Percentiles rank a stretch among this genome's conserved stretches.
These are phyloP conservation scores for Spatholobus suberectus DNA, from an alignment of 306 rosid species.

Conservation along the genomic window DNA sequence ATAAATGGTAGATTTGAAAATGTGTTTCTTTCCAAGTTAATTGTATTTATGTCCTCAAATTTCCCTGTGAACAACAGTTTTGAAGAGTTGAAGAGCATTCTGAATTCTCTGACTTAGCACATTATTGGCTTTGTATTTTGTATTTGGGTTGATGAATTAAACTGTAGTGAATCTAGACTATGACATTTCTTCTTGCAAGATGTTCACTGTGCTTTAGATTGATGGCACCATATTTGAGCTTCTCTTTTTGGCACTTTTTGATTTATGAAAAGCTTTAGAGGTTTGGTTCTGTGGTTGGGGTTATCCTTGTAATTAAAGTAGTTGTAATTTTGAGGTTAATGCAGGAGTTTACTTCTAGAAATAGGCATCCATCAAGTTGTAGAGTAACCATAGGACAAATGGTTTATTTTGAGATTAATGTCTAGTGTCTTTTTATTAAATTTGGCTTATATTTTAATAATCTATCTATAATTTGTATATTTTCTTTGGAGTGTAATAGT, in stretches of 20 bases:
- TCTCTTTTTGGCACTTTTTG: background rate
- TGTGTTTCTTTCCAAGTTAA: no score
- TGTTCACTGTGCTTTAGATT: conserved; percentile 18
- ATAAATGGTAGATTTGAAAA: no score
- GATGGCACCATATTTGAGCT: background rate
- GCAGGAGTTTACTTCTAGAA: background rate
- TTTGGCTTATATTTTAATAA: background rate
- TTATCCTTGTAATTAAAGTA: background rate
- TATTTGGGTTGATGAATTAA: background rate
- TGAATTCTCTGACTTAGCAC: no score
- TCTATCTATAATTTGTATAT: background rate
- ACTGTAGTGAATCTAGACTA: background rate
- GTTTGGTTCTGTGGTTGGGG: background rate
- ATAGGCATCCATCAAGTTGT: background rate
- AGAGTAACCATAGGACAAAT: background rate
- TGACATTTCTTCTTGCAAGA: background rate
- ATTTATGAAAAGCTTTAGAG: background rate
- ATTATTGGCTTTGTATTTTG: no score
- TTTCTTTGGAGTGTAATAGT: conserved; percentile 8
- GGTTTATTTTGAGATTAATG: conserved; percentile 5
- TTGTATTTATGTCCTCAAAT: no score
- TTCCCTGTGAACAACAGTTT: no score
- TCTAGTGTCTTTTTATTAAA: background rate
- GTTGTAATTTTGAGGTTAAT: conserved; percentile 9
- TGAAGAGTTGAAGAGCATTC: no score